Conservation (phyloP, 2,329 filamentous ascomycete genomes). For the Kalmusia sp. region DNA sequence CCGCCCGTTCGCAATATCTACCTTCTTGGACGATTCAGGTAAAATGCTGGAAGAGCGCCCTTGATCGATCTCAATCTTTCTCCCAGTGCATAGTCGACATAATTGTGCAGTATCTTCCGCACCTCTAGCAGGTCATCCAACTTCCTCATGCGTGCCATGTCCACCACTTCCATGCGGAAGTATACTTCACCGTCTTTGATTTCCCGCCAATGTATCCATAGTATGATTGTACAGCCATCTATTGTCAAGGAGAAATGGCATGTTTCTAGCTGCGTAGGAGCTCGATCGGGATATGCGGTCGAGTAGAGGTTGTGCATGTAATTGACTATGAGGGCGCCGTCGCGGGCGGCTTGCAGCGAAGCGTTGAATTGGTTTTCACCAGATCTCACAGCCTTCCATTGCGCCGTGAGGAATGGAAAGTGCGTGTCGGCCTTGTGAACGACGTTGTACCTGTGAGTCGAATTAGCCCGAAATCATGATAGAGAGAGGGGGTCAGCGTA, state of each 20-base stretch:
- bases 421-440: slow-evolving; percentile 17
- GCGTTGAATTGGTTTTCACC: slow-evolving; percentile 21
- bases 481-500: slow-evolving; percentile 9
- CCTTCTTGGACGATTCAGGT: no score
- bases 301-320: slow-evolving; percentile 23
- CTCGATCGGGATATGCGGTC: slow-evolving; percentile 18
- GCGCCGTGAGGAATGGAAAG: no score
- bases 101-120: slow-evolving; percentile 18
- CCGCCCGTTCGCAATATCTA: no score
- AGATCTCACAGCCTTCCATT: slow-evolving; percentile 21
- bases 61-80: slow-evolving; percentile 24
- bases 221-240: slow-evolving; percentile 13
- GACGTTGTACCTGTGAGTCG: slow-evolving; percentile 17
- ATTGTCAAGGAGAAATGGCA: slow-evolving; percentile 19
- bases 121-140: slow-evolving; percentile 12
- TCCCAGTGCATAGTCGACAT: slow-evolving; percentile 16
- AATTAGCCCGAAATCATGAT: slow-evolving; percentile 10
- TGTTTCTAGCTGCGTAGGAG: slow-evolving; percentile 19
- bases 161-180: slow-evolving; percentile 20
- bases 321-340: slow-evolving; percentile 22
- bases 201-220: slow-evolving; percentile 22
- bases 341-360: slow-evolving; percentile 20
- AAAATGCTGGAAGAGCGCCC: slow-evolving; percentile 17
- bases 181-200: slow-evolving; percentile 16
- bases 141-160: slow-evolving; percentile 16